Conservation (phyloP, 169 alveolate genomes). For the Ichthyophthirius multifiliis region DNA sequence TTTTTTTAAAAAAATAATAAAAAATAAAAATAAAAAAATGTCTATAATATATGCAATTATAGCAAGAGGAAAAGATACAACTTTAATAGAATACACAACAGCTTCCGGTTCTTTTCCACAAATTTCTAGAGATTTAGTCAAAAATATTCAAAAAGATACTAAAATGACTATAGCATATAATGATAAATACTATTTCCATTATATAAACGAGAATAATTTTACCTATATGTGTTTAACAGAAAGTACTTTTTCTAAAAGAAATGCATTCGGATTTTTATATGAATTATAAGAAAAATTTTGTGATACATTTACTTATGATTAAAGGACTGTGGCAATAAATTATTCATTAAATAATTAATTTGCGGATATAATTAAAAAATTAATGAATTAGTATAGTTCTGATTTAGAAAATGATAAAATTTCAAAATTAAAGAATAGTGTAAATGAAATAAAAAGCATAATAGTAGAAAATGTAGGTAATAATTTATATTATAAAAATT, state of each 20-base stretch:
- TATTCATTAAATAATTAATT: slow-evolving; percentile 9
- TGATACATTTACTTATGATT: not conserved
- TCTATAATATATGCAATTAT: slow-evolving; percentile 38
- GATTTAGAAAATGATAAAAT: slow-evolving; percentile 5
- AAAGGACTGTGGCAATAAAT: slow-evolving; percentile 10
- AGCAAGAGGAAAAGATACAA: slow-evolving; percentile 19
- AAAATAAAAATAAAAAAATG: not conserved
- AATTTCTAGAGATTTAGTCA: slow-evolving; percentile 25
- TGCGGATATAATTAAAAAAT: not conserved
- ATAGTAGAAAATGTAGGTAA: not conserved
- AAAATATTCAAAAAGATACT: slow-evolving; percentile 4
- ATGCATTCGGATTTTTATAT: slow-evolving; percentile 37
- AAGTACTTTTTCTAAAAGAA: slow-evolving; percentile 4
- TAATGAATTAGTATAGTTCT: not conserved
- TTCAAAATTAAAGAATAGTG: not conserved
- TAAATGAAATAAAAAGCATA: not conserved
- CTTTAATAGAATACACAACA: slow-evolving; percentile 25
- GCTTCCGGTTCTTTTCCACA: slow-evolving; percentile 32
- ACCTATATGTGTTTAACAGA: slow-evolving; percentile 40
- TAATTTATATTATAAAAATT: too few species aligned
- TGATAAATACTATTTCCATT: slow-evolving; percentile 31
- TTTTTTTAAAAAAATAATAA: too few species aligned
- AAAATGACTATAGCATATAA: slow-evolving; percentile 14
- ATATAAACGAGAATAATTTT: slow-evolving; percentile 24
- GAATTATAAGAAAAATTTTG: slow-evolving; percentile 26